These are phyloP conservation scores for Vitis hybrid DNA, from an alignment of 177 flowering plant species.

Conservation along the genomic window DNA sequence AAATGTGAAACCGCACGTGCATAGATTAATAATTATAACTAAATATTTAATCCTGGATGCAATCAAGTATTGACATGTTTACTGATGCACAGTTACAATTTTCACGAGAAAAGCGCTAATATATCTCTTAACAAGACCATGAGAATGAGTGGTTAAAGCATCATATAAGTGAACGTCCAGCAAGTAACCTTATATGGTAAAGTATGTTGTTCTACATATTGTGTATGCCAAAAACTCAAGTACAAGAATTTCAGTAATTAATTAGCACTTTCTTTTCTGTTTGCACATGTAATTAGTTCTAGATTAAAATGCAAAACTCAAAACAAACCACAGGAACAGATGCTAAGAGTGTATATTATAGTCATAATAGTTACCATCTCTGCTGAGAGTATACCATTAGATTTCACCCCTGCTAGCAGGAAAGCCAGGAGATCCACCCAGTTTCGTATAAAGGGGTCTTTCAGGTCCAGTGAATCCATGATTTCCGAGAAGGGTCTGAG, in stretches of 20 bases:
- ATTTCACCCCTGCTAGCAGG: slow-evolving; percentile 94
- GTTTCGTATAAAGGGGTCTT: slow-evolving; percentile 83
- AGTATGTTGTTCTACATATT: no score
- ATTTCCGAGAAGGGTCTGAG: slow-evolving; percentile 89
- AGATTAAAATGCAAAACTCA: background rate
- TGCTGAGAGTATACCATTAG: slow-evolving; percentile 88
- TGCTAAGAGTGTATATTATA: background rate
- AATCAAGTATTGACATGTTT: background rate
- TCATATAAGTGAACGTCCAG: no score
- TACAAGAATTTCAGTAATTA: background rate
- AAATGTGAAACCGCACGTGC: no score
- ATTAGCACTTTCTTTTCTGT: background rate
- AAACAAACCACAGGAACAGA: background rate
- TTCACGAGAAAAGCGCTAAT: background rate
- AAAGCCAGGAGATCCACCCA: slow-evolving; percentile 92
- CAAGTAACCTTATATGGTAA: no score
- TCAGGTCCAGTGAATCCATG: slow-evolving; percentile 76
- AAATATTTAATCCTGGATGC: no score
- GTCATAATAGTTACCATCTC: slow-evolving; percentile 80
- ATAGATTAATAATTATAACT: no score
- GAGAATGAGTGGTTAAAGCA: background rate
- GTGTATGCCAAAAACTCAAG: background rate
- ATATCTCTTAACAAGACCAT: background rate
- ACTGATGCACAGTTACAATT: background rate
- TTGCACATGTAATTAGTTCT: background rate